Base-by-base conservation (phyloP, 345 rosid genomes). In the Stellera chamaejasme region DNA sequence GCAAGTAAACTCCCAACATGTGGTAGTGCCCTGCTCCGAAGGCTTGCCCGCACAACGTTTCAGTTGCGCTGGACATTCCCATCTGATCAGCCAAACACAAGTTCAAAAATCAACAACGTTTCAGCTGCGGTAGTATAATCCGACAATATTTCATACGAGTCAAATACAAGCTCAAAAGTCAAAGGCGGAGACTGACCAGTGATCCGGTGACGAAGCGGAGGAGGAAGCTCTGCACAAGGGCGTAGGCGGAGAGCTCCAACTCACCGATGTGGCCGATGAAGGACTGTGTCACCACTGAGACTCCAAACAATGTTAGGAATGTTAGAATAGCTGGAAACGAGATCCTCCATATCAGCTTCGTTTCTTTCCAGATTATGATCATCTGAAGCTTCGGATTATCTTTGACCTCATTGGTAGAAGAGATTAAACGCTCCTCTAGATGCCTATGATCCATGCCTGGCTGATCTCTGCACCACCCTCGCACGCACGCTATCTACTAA, bases 31-130 rank as follows among this genome's bases (percentile, higher is more conserved):
- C 62, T 43, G 79, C 81, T 5, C 83, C 86, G n/a, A 70, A 81
- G 28, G 83, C 81, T 73, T 81, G 83, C 10, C 87, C 83, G 2
- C 87, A 75, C 41, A 81, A 44, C 2, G 87, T 78, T 53, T 81
- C 79, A 0, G 87, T 73, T 4, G 87, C 87, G 49, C 81, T 78
- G 39, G 77, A 75, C 86, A 81, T 81, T 45, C 86, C 83, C 0
- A 71, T 59, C 80, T 79, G 42, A 23, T 39, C 41, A 47, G 19
- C 32, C 6, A 19, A 25, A 2, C 6, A 43, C 9, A 19, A 19
- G 23, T 19, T 19, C 23, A 19, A 42, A 19, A 2, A 36, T 2
- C 10, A 0, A 48, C 6, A 12, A 4, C 16, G n/a, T 32, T 19
- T 19, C 1, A 19, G 23, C n/a, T n/a, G n/a, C n/a, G n/a, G n/a